Evolutionary conservation across 2,329 filamentous ascomycete genomes (phyloP).

Genomic region (Beauveria brongniartii): DNA sequence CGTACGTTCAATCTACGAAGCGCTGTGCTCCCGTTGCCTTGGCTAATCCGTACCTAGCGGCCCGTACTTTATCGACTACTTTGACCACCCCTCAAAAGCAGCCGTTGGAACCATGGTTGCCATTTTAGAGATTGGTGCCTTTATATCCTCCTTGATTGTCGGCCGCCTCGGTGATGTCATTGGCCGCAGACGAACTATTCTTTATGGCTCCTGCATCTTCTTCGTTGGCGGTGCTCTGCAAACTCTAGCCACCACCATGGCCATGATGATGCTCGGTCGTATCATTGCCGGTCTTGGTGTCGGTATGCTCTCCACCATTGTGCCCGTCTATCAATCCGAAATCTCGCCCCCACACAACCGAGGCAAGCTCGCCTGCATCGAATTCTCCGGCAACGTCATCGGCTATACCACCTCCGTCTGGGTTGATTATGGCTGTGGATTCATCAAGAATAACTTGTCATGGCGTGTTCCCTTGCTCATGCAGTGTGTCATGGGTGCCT

Average conservation of each 20-base stretch:
- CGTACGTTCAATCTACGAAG: constrained; percentile 36
- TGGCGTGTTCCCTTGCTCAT: constrained; percentile 87
- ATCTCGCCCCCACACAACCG: constrained; percentile 95
- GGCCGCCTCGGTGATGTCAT: constrained; percentile 88
- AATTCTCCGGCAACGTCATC: constrained; percentile 94
- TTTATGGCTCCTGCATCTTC: constrained; percentile 90
- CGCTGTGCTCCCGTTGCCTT: background rate
- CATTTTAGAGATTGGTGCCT: constrained; percentile 88
- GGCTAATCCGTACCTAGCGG: constrained; percentile 48
- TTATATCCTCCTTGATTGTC: constrained; percentile 79
- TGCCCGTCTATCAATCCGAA: constrained; percentile 89
- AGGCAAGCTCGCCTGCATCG: constrained; percentile 92
- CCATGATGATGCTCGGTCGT: constrained; percentile 81
- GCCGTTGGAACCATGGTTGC: constrained; percentile 96
- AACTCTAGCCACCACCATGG: constrained; percentile 71
- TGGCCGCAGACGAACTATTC: constrained; percentile 78
- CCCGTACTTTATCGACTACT: constrained; percentile 82
- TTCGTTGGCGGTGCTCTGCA: constrained; percentile 77
- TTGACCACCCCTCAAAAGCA: constrained; percentile 77
- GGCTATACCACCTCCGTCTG: constrained; percentile 95
- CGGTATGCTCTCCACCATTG: constrained; percentile 82
- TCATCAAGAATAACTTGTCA: constrained; percentile 73
- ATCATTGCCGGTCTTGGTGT: constrained; percentile 80
- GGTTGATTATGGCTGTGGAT: constrained; percentile 97
- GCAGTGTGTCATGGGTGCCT: constrained; percentile 88